These are phyloP conservation scores for Aspergillus fructus DNA, from an alignment of 2,329 filamentous ascomycete species.

Conservation along the genomic window DNA sequence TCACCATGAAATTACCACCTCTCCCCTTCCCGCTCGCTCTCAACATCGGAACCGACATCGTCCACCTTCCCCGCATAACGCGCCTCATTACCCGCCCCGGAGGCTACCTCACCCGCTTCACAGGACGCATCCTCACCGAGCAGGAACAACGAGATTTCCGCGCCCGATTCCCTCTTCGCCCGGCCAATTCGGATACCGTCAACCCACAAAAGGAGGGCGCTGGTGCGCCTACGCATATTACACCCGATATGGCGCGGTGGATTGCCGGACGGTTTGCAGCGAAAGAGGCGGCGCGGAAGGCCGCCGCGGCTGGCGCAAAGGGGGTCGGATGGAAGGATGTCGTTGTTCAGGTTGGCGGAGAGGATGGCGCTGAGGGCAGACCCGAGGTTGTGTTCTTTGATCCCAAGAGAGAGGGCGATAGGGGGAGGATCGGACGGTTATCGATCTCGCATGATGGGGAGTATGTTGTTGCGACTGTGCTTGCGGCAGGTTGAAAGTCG, in stretches of 20 bases:
- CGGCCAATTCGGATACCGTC: background rate
- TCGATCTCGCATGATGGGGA: constrained; percentile 87
- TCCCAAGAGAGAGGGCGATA: background rate
- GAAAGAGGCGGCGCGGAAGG: constrained; percentile 75
- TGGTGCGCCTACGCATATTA: constrained; percentile 7
- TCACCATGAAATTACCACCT: constrained; percentile 34
- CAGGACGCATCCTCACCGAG: constrained; percentile 41
- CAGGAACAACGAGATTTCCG: constrained; percentile 41
- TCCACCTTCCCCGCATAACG: constrained; percentile 65
- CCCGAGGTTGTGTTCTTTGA: constrained; percentile 41
- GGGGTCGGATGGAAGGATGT: constrained; percentile 64
- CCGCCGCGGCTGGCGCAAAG: constrained; percentile 55
- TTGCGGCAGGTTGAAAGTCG: constrained; percentile 33
- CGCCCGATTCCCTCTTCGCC: constrained; percentile 28
- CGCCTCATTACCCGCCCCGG: constrained; percentile 52
- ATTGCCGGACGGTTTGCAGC: constrained; percentile 63
- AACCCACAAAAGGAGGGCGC: background rate
- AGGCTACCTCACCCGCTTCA: constrained; percentile 40
- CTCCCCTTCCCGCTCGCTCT: constrained; percentile 62
- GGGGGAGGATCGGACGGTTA: constrained; percentile 59
- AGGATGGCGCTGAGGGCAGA: constrained; percentile 18
- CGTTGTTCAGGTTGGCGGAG: constrained; percentile 36
- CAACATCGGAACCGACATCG: constrained; percentile 76
- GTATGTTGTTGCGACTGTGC: constrained; percentile 61
- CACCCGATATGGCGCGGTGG: constrained; percentile 41